Evolutionary conservation across 1,284 basidiomycete species (phyloP), one percentile per base, ranked within the genome.

Genomic region (Sanghuangporus weigelae): DNA sequence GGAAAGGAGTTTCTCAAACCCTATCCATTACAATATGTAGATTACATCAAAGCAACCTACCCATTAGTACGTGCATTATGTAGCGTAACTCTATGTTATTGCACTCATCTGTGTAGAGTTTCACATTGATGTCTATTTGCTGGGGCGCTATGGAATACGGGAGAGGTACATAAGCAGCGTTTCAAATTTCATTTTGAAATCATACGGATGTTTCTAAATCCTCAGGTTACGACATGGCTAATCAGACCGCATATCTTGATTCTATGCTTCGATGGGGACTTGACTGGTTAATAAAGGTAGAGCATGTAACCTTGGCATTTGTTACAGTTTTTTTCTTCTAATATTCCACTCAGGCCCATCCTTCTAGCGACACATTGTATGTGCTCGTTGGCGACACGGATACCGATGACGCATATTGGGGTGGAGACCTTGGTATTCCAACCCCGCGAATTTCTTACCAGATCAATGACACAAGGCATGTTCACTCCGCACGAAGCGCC

Each of bases 111-210:
- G 68, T 66, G 67, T 40, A 64, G 50, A 66, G 35, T 21, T 93
- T 90, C 70, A 84, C 90, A 0, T 73, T 96, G 35, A 92, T 89
- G 78, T 91, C 90, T 0, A 79, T 93, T 56, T 90, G 92, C 66
- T 96, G 95, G 94, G 91, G 91, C 31, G 94, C 89, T 16, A 83
- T 88, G 44, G 91, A 92, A 68, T 91, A 84, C 70, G 95, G 95
- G 55, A 78, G 81, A 78, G 89, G 88, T 88, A 64, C 26, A n/a
- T 67, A 50, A 11, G 10, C 36, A 14, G 39, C 51, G 16, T 59
- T 42, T 44, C 26, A 16, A 54, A 36, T n/a, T 16, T 11, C 16
- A 19, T 19, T 21, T 54, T 23, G 31, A 16, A 36, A 54, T 16
- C 31, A 19, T 31, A 35, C 31, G 19, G 26, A 31, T 31, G 26